These are phyloP conservation scores for Pythium pyrilobum DNA, from an alignment of 352 stramenopile species.

Conservation along the genomic window DNA sequence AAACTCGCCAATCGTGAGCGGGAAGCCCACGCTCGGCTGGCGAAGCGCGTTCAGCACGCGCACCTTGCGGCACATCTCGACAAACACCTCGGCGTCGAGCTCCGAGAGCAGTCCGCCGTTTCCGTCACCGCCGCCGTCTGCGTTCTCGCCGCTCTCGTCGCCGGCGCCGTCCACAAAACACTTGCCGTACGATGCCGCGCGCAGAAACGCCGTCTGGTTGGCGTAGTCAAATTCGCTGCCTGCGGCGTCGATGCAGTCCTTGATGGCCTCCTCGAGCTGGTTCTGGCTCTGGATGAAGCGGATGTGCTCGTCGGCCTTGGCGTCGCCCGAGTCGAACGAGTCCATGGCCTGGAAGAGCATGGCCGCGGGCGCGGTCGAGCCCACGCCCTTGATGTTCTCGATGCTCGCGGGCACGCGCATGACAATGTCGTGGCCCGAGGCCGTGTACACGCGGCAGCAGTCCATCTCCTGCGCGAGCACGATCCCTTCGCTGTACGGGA, in stretches of 20 bases:
- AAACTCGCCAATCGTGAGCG: slow-evolving; percentile 76
- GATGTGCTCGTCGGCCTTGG: slow-evolving; percentile 88
- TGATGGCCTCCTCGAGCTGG: slow-evolving; percentile 79
- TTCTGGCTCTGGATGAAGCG: slow-evolving; percentile 81
- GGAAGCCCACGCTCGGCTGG: slow-evolving; percentile 72
- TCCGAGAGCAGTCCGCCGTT: slow-evolving; percentile 21
- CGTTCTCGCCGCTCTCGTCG: slow-evolving; percentile 23
- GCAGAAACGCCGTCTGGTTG: slow-evolving; percentile 73
- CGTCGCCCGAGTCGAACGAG: slow-evolving; percentile 82
- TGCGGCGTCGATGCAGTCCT: slow-evolving; percentile 84
- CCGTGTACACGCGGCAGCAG: slow-evolving; percentile 46
- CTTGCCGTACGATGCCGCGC: slow-evolving; percentile 68
- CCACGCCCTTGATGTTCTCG: slow-evolving; percentile 85
- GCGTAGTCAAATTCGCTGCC: slow-evolving; percentile 83
- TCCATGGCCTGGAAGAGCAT: slow-evolving; percentile 91
- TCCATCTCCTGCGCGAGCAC: slow-evolving; percentile 55
- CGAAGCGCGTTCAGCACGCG: slow-evolving; percentile 89
- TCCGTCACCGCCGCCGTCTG: background rate
- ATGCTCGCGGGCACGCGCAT: slow-evolving; percentile 79
- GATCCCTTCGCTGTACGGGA: slow-evolving; percentile 76
- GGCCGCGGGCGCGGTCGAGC: slow-evolving; percentile 79
- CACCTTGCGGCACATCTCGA: slow-evolving; percentile 86
- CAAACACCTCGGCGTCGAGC: slow-evolving; percentile 80
- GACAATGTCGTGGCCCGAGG: slow-evolving; percentile 75
- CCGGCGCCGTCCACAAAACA: slow-evolving; percentile 36